Percentiles rank a stretch among this genome's conserved stretches.
These are phyloP conservation scores for Tricholoma saponaceum DNA, from an alignment of 768 basidiomycete species.

Conservation along the genomic window DNA sequence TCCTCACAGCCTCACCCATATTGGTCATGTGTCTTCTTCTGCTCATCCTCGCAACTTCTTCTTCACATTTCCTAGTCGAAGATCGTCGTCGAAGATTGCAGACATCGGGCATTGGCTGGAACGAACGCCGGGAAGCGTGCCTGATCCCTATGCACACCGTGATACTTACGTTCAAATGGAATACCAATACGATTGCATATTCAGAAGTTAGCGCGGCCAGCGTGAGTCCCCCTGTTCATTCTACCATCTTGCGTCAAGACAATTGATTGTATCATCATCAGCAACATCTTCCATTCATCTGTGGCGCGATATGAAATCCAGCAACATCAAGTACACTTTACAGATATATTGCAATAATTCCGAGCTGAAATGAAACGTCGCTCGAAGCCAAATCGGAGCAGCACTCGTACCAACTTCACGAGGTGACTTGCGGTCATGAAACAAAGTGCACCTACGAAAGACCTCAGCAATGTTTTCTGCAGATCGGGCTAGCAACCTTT, in stretches of 20 bases:
- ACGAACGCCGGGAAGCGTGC: not conserved
- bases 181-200: too few relatives aligned
- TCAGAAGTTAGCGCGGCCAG: too few relatives aligned
- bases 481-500: too few relatives aligned
- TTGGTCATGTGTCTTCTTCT: not conserved
- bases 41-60: too few relatives aligned
- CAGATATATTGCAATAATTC: not conserved
- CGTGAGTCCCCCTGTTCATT: too few relatives aligned
- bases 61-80: not conserved
- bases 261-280: too few relatives aligned
- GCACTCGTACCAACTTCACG: not conserved
- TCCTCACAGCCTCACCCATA: conserved; percentile 6
- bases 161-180: too few relatives aligned
- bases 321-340: not conserved
- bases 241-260: too few relatives aligned
- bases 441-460: not conserved
- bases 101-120: not conserved
- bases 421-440: not conserved
- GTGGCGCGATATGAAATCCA: not conserved
- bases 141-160: too few relatives aligned
- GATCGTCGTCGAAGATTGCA: not conserved
- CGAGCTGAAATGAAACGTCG: not conserved
- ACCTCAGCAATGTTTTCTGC: not conserved
- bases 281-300: not conserved
- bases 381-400: not conserved